Conservation (phyloP, 768 basidiomycete genomes). For the Tulasnella sp. region DNA sequence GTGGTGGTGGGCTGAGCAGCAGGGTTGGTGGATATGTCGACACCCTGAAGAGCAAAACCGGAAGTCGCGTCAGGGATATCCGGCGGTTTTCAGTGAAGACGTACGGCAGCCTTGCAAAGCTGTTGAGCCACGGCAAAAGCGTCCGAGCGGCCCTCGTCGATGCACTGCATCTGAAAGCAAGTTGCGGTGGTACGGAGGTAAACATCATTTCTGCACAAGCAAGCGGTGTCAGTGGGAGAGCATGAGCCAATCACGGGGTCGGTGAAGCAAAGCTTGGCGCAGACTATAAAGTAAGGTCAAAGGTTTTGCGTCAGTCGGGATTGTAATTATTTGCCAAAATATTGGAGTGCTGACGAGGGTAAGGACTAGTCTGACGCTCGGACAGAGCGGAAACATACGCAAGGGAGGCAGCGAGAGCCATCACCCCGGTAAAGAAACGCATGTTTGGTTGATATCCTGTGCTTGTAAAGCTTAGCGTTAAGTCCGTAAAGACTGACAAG, state of each 20-base stretch:
- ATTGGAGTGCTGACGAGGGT: not conserved
- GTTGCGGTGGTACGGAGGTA: not conserved
- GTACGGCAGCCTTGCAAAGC: constrained; percentile 14
- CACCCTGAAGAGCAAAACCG: not conserved
- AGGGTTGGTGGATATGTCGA: constrained; percentile 7
- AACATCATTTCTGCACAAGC: constrained; percentile 45
- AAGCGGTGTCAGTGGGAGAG: constrained; percentile 42
- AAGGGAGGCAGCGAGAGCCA: constrained; percentile 33
- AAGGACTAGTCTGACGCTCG: constrained; percentile 18
- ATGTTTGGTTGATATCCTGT: constrained; percentile 33
- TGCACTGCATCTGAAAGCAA: constrained; percentile 3
- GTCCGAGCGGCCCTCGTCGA: not conserved
- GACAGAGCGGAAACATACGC: constrained; percentile 36
- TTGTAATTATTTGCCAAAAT: not conserved
- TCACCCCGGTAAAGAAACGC: constrained; percentile 43
- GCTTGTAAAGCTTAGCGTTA: not conserved
- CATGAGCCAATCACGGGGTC: constrained; percentile 36
- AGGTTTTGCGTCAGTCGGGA: not conserved
- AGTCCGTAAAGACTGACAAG: too few relatives aligned
- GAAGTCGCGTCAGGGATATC: not conserved
- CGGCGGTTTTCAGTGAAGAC: constrained; percentile 6
- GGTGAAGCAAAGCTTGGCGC: constrained; percentile 13
- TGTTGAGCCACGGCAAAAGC: not conserved
- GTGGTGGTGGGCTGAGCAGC: constrained; percentile 8
- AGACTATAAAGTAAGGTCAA: not conserved